Evolutionary conservation across 2,329 filamentous ascomycete species (phyloP).

Genomic region (Zymoseptoria pseudotritici): DNA sequence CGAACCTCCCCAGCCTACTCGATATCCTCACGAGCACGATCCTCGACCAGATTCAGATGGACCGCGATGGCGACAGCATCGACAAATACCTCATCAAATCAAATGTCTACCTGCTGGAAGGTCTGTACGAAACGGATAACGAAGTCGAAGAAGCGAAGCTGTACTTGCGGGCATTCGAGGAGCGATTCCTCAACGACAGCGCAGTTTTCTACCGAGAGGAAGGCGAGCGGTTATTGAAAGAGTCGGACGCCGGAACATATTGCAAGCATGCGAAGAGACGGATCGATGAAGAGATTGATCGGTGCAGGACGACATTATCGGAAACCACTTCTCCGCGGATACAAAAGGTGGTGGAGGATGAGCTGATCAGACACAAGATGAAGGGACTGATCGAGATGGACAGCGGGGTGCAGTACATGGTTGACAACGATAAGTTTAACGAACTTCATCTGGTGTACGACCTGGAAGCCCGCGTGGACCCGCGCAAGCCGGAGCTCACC

Average conservation of each 20-base stretch:
- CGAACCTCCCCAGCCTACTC: conserved; percentile 50
- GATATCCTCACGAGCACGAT: conserved; percentile 74
- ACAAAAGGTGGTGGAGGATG: conserved; percentile 66
- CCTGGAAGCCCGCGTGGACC: conserved; percentile 70
- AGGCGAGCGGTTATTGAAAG: conserved; percentile 64
- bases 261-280: conserved; percentile 67
- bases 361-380: conserved; percentile 71
- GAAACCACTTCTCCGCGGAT: conserved; percentile 66
- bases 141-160: conserved; percentile 74
- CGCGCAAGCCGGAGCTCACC: conserved; percentile 62
- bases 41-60: conserved; percentile 86
- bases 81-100: conserved; percentile 75
- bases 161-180: conserved; percentile 78
- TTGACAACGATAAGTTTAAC: conserved; percentile 75
- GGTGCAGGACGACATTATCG: conserved; percentile 77
- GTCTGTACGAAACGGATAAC: conserved; percentile 71
- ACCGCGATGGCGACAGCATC: conserved; percentile 81
- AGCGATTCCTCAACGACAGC: conserved; percentile 65
- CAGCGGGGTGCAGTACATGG: conserved; percentile 80
- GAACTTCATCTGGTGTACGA: conserved; percentile 77
- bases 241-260: conserved; percentile 75
- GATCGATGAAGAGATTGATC: conserved; percentile 70
- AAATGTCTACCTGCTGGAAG: conserved; percentile 83
- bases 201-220: conserved; percentile 67
- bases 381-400: conserved; percentile 78